Conservation (phyloP, 345 rosid species). For the Reutealis trisperma region DNA sequence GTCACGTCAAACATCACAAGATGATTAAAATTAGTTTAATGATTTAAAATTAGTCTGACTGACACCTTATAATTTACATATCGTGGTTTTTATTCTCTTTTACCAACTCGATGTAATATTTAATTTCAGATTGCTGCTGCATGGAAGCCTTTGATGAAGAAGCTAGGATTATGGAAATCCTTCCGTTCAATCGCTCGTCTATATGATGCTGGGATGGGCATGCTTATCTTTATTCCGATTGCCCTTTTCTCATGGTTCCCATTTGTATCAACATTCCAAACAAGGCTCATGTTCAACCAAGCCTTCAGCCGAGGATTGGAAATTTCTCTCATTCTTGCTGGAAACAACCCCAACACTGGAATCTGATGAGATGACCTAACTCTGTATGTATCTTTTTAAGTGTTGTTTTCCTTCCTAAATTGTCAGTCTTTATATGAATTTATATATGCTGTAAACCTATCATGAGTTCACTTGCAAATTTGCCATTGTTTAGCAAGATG, state of each 20-base stretch:
- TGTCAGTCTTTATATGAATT: not conserved
- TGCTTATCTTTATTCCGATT: constrained; percentile 80
- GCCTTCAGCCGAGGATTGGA: constrained; percentile 94
- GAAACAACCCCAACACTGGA: constrained; percentile 77
- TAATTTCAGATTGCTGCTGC: constrained; percentile 78
- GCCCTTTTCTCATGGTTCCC: constrained; percentile 97
- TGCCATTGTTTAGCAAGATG: not conserved
- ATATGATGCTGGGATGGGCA: constrained; percentile 94
- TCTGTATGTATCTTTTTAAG: not conserved
- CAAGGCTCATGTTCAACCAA: constrained; percentile 95
- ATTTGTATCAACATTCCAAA: constrained; percentile 92
- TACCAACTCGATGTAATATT: not conserved
- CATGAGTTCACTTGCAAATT: not conserved
- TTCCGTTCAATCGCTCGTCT: constrained; percentile 83
- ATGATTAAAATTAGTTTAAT: not conserved
- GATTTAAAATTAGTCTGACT: not conserved
- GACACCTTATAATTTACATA: not conserved
- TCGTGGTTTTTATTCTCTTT: not conserved
- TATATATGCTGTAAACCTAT: too few species aligned
- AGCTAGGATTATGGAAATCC: constrained; percentile 80
- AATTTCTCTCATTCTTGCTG: constrained; percentile 95
- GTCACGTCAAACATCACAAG: not conserved
- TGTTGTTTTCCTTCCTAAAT: too few species aligned
- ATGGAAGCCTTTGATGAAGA: constrained; percentile 86
- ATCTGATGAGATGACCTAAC: constrained; percentile 27